Percentiles rank a stretch among this genome's conserved stretches.
Evolutionary conservation across 2,329 filamentous ascomycete genomes (phyloP).

Genomic region (Ophiostoma ips): DNA sequence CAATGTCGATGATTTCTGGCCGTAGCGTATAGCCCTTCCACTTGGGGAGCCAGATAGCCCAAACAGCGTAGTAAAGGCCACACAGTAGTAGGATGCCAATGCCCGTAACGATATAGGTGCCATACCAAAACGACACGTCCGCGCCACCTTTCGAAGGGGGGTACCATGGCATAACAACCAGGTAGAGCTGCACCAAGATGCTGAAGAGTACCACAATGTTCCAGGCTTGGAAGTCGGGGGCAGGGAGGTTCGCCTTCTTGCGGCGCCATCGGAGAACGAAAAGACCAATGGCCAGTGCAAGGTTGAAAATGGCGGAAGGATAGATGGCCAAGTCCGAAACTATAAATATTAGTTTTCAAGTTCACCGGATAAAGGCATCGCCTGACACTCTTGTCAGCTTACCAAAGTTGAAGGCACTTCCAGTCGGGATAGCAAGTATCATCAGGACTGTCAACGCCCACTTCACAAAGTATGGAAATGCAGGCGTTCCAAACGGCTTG

Average conservation of each 20-base stretch:
- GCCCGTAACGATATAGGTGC: conserved; percentile 51
- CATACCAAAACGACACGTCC: conserved; percentile 62
- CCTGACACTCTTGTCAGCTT: conserved; percentile 5
- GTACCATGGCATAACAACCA: conserved; percentile 59
- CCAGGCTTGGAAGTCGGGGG: conserved; percentile 45
- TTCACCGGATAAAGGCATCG: too few species aligned
- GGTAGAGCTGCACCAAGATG: conserved; percentile 43
- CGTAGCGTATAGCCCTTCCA: neutral
- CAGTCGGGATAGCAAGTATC: conserved; percentile 46
- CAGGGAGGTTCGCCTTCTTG: conserved; percentile 31
- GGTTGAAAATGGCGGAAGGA: conserved; percentile 42
- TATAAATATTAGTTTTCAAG: neutral
- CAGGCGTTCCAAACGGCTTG: conserved; percentile 46
- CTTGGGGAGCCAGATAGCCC: neutral
- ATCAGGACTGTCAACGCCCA: conserved; percentile 43
- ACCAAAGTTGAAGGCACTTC: conserved; percentile 51
- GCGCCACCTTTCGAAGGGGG: conserved; percentile 50
- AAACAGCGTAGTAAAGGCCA: neutral
- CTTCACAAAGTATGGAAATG: conserved; percentile 43
- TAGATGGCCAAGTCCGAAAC: conserved; percentile 47
- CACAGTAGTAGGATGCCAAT: conserved; percentile 32
- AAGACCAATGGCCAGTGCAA: conserved; percentile 42
- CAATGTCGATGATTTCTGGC: neutral
- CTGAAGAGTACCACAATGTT: conserved; percentile 43
- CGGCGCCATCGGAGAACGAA: conserved; percentile 43